Evolutionary conservation across 1,284 basidiomycete genomes (phyloP).

Genomic region (Naganishia liquefaciens): DNA sequence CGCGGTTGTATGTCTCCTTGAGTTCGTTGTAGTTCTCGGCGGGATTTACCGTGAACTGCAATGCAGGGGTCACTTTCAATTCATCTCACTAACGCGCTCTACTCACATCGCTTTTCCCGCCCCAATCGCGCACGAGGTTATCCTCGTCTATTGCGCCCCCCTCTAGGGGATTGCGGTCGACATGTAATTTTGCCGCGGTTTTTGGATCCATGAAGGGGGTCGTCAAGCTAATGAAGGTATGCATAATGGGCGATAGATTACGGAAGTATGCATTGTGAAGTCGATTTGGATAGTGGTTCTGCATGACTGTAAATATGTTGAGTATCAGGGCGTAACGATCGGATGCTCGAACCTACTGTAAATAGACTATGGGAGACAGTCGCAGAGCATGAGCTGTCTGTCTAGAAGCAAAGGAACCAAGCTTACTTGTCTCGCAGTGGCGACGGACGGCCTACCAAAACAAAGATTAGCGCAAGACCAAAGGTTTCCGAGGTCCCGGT

Average conservation of each 20-base stretch:
- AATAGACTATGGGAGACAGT: no score
- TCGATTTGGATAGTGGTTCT: conserved; percentile 31
- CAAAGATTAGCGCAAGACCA: not conserved
- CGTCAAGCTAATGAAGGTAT: conserved; percentile 25
- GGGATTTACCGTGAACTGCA: conserved; percentile 22
- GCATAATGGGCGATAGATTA: conserved; percentile 27
- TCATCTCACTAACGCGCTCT: no score
- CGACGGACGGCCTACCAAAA: conserved; percentile 8
- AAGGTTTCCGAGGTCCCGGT: no score
- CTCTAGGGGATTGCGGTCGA: conserved; percentile 24
- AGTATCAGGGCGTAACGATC: not conserved
- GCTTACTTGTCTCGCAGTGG: conserved; percentile 19
- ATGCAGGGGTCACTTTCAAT: no score
- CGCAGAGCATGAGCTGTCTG: not conserved
- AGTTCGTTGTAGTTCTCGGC: conserved; percentile 23
- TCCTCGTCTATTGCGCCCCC: conserved; percentile 18
- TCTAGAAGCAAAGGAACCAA: not conserved
- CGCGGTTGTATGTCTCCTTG: not conserved
- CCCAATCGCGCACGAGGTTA: conserved; percentile 22
- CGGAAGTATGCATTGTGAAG: conserved; percentile 32
- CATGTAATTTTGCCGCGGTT: conserved; percentile 23
- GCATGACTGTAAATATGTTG: conserved; percentile 22
- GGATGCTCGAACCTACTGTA: not conserved
- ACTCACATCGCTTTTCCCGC: conserved; percentile 26
- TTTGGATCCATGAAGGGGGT: conserved; percentile 32